Conservation (phyloP, 495 filamentous ascomycete species). For the Antarctomyces pellizariae region DNA sequence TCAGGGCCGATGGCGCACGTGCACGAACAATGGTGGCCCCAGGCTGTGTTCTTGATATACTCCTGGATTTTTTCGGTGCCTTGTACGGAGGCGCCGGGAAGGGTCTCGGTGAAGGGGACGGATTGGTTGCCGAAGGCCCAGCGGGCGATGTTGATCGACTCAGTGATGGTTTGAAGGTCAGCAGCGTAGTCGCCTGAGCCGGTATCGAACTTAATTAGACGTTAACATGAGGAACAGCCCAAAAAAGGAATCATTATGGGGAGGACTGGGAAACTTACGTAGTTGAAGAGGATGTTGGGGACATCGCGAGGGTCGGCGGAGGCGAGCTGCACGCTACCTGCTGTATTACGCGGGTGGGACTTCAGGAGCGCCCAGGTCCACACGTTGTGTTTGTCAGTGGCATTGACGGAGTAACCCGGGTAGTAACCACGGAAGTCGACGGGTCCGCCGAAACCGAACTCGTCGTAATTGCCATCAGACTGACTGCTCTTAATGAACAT, state of each 20-base stretch:
- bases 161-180: conserved; percentile 23
- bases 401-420: conserved; percentile 17
- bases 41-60: conserved; percentile 27
- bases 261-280: no score
- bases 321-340: conserved; percentile 25
- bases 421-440: conserved; percentile 29
- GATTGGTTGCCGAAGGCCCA: conserved; percentile 17
- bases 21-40: conserved; percentile 36
- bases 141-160: conserved; percentile 22
- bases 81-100: conserved; percentile 20
- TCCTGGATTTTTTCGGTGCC: conserved; percentile 19
- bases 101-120: conserved; percentile 21
- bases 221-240: no score
- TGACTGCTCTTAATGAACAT: conserved; percentile 22
- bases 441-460: conserved; percentile 29
- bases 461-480: conserved; percentile 20
- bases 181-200: no score
- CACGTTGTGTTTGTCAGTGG: conserved; percentile 13
- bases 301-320: conserved; percentile 28
- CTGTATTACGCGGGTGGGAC: conserved; percentile 24
- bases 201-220: no score
- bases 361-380: conserved; percentile 29
- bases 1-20: conserved; percentile 32
- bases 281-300: conserved; percentile 30
- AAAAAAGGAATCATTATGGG: no score